Evolutionary conservation across 1,284 basidiomycete species (phyloP).

Genomic region (Microbotryum scabiosae): DNA sequence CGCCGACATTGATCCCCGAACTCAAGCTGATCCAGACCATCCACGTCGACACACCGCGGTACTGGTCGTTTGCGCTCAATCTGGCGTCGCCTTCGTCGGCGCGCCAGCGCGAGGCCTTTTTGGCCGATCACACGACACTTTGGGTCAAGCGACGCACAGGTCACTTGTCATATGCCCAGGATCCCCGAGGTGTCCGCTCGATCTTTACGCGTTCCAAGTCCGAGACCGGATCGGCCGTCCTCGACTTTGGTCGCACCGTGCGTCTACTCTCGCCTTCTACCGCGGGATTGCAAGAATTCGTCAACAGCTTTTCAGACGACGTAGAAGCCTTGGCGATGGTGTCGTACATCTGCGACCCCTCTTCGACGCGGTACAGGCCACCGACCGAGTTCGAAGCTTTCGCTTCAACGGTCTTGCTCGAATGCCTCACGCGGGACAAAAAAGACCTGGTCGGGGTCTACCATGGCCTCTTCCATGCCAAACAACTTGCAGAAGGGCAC

Average conservation of each 20-base stretch:
- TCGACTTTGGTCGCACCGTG: slow-evolving; percentile 67
- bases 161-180: slow-evolving; percentile 83
- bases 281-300: slow-evolving; percentile 65
- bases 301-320: slow-evolving; percentile 73
- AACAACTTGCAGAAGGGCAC: slow-evolving; percentile 9
- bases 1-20: slow-evolving; percentile 84
- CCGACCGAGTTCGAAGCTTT: slow-evolving; percentile 61
- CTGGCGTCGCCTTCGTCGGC: slow-evolving; percentile 57
- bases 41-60: slow-evolving; percentile 79
- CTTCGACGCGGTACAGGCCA: slow-evolving; percentile 9
- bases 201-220: slow-evolving; percentile 71
- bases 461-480: slow-evolving; percentile 56
- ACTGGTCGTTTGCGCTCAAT: slow-evolving; percentile 84
- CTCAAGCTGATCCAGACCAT: slow-evolving; percentile 69
- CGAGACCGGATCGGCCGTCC: slow-evolving; percentile 62
- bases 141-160: slow-evolving; percentile 87
- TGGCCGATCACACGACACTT: slow-evolving; percentile 62
- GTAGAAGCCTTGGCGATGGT: slow-evolving; percentile 39
- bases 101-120: slow-evolving; percentile 49
- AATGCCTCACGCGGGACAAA: slow-evolving; percentile 83
- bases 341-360: slow-evolving; percentile 21
- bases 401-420: slow-evolving; percentile 66
- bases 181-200: slow-evolving; percentile 83
- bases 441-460: slow-evolving; percentile 65
- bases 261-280: slow-evolving; percentile 53